Evolutionary conservation across 257 asterid genomes (phyloP).

Genomic region (Solanum appendiculatum): DNA sequence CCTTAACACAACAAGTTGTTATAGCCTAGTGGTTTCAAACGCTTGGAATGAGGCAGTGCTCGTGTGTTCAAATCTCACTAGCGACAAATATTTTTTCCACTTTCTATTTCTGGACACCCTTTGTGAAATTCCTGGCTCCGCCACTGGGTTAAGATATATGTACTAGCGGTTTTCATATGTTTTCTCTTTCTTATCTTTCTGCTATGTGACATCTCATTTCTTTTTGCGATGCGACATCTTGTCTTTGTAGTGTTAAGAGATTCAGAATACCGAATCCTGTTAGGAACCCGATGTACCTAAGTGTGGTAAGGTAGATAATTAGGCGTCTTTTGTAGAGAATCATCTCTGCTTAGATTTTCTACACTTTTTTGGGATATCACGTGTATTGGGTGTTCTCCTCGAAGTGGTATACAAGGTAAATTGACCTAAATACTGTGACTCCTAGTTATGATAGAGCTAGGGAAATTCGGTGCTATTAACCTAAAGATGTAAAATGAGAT

Average conservation of each 20-base stretch:
- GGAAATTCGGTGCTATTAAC: neutral
- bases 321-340: neutral
- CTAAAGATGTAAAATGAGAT: neutral
- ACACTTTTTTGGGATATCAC: neutral
- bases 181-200: neutral
- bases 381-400: neutral
- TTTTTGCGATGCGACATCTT: neutral
- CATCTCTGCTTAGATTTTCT: neutral
- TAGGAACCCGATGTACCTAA: neutral
- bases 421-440: neutral
- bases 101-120: too few relatives aligned
- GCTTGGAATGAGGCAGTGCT: too few relatives aligned
- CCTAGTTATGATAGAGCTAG: neutral
- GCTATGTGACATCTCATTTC: neutral
- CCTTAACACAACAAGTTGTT: too few relatives aligned
- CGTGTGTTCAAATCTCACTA: too few relatives aligned
- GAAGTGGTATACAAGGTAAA: neutral
- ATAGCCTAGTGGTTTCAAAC: too few relatives aligned
- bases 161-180: neutral
- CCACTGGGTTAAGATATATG: neutral
- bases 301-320: neutral
- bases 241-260: neutral
- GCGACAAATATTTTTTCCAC: too few relatives aligned
- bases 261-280: neutral
- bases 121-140: too few relatives aligned